Evolutionary conservation across 441 rosid genomes (phyloP), one percentile per base, ranked within the genome.

Genomic region (Populus hybrid): DNA sequence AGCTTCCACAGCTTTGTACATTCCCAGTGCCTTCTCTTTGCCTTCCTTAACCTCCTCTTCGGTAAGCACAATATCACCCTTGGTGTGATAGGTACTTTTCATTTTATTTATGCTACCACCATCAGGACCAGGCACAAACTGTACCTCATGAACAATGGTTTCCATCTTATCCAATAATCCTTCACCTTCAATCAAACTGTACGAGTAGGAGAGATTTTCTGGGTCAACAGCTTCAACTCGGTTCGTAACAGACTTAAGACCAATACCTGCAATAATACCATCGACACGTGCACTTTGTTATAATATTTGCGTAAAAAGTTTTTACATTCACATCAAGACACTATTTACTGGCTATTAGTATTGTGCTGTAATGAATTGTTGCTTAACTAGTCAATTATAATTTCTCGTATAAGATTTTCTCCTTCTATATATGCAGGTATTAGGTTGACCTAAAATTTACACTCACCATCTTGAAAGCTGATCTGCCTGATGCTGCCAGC

Each of bases 1-100:
- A 68, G 76, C 83, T 76, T 83, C 86, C 10, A 84, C 71, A n/a
- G 79, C 85, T 75, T 86, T 86, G 85, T 74, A 81, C 61, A 86
- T 18, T 5, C 67, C 84, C n/a, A 61, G 2, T 12, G 84, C 82
- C 76, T 76, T 81, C 30, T 76, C 80, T 71, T 79, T 81, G 5
- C 87, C 83, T 2, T 42, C 63, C 75, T 38, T 77, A 40, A 77
- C 21, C 38, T 63, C 64, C 40, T 63, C 79, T 38, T 77, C 70
- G 6, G n/a, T 18, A 23, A 40, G 63, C 42, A 26, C 75, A 71
- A 38, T 3, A 14, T 71, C 75, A 19, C 70, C 70, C 36, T 70
- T 71, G 9, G 79, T 40, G 12, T 63, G 36, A 26, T 71, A 77
- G 7, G 69, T 77, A n/a, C 30, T 65, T 23, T 61, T 77, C 30